phyloP scores from a whole-genome alignment of 345 rosid genomes.

The Viola odorata region DNA sequence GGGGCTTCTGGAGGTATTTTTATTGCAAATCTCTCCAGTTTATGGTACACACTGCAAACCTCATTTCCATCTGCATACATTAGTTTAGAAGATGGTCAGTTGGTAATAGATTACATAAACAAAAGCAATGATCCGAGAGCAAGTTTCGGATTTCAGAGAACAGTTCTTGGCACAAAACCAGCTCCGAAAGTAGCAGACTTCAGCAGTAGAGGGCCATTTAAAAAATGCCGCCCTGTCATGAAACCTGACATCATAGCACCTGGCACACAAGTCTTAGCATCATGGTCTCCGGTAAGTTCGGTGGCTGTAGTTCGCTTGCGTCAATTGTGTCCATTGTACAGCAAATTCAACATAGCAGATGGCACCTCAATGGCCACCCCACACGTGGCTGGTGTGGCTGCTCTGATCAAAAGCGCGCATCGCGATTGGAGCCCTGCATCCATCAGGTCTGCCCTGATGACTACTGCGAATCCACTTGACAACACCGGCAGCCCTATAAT shows the following conservation, averaged over 20 bases:
- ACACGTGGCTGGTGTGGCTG: constrained; percentile 41
- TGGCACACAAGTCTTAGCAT: constrained; percentile 31
- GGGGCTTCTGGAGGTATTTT: constrained; percentile 35
- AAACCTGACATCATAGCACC: constrained; percentile 46
- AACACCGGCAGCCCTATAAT: constrained; percentile 32
- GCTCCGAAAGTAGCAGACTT: constrained; percentile 38
- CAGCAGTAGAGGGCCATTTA: constrained; percentile 50
- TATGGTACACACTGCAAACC: neutral
- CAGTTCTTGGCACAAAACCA: constrained; percentile 27
- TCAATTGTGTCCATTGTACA: constrained; percentile 11
- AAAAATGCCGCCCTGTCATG: too few relatives aligned
- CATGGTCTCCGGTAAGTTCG: constrained; percentile 39
- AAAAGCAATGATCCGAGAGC: constrained; percentile 23
- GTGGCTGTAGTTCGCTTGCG: constrained; percentile 15
- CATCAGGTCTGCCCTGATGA: constrained; percentile 44
- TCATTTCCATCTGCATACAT: constrained; percentile 34
- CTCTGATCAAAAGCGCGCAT: constrained; percentile 32
- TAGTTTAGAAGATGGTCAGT: constrained; percentile 18
- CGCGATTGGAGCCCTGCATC: constrained; percentile 47
- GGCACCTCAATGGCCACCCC: constrained; percentile 53
- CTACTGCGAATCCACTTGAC: constrained; percentile 35
- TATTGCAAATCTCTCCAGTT: neutral
- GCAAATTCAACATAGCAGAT: constrained; percentile 33
- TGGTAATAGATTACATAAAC: constrained; percentile 23
- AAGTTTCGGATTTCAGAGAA: constrained; percentile 27